phyloP scores from a whole-genome alignment of 2,329 filamentous ascomycete genomes.

The Microdochium trichocladiopsis region DNA sequence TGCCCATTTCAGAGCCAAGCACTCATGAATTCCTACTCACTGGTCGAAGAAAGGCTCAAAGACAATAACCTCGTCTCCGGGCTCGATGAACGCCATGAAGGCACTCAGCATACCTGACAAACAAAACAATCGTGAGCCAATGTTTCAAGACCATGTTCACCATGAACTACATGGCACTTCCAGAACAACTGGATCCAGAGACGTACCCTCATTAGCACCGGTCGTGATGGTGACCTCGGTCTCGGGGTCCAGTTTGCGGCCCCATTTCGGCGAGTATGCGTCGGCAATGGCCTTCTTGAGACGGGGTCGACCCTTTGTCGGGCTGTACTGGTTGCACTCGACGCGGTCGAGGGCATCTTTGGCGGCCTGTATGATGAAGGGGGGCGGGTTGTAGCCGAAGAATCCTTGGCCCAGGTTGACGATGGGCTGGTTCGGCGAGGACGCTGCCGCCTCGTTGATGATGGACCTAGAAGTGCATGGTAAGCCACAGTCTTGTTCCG shows the following conservation, averaged over 20 bases:
- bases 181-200: no score
- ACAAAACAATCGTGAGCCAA: not conserved
- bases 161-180: no score
- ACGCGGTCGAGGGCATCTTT: slow-evolving; percentile 84
- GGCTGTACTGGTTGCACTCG: slow-evolving; percentile 98
- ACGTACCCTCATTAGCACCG: slow-evolving; percentile 68
- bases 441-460: slow-evolving; percentile 58
- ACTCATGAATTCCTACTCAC: slow-evolving; percentile 32
- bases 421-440: slow-evolving; percentile 56
- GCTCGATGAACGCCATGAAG: slow-evolving; percentile 96
- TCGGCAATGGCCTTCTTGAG: slow-evolving; percentile 90
- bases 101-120: slow-evolving; percentile 76
- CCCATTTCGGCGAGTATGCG: slow-evolving; percentile 87
- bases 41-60: slow-evolving; percentile 99
- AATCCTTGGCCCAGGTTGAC: slow-evolving; percentile 63
- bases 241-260: slow-evolving; percentile 73
- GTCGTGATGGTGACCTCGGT: slow-evolving; percentile 95
- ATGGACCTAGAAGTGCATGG: slow-evolving; percentile 42
- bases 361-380: slow-evolving; percentile 85
- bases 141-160: no score
- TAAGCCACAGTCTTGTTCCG: not conserved
- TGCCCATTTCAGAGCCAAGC: not conserved
- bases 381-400: slow-evolving; percentile 90
- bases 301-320: slow-evolving; percentile 85
- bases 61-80: slow-evolving; percentile 91